Conservation (phyloP, 192 early-diverging fungal genomes). For the Linnemannia exigua region DNA sequence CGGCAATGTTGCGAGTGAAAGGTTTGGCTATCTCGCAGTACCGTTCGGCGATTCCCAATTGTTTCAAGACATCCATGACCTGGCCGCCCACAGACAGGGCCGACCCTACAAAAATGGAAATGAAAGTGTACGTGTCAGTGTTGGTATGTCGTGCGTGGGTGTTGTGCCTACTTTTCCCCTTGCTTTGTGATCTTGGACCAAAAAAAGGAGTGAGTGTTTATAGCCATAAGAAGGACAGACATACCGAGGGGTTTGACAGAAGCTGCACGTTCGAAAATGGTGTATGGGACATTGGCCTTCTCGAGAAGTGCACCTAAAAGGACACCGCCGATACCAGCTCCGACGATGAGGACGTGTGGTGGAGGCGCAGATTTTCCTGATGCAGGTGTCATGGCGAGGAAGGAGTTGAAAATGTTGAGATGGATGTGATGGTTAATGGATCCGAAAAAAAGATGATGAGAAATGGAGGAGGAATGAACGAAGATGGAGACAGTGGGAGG, state of each 20-base stretch:
- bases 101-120: too few species aligned
- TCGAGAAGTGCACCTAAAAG: conserved; percentile 3
- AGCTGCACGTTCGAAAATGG: background rate
- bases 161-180: too few species aligned
- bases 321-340: conserved; percentile 9
- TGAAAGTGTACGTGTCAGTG: too few species aligned
- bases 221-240: too few species aligned
- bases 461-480: background rate
- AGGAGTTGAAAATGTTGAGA: background rate
- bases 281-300: background rate
- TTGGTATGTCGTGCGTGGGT: too few species aligned
- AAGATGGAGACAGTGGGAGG: background rate
- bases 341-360: conserved; percentile 10
- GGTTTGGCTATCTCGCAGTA: too few species aligned
- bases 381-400: background rate
- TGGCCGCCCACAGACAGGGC: background rate
- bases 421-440: background rate
- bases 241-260: conserved; percentile 5
- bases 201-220: background rate
- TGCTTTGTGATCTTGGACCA: background rate
- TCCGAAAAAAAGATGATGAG: background rate
- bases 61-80: too few species aligned
- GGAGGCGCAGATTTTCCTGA: too few species aligned
- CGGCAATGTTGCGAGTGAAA: too few species aligned
- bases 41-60: too few species aligned